Percentiles rank a stretch among this genome's conserved stretches.
phyloP scores from a whole-genome alignment of 139 green algal species.

The Edaphochlamys debaryana region DNA sequence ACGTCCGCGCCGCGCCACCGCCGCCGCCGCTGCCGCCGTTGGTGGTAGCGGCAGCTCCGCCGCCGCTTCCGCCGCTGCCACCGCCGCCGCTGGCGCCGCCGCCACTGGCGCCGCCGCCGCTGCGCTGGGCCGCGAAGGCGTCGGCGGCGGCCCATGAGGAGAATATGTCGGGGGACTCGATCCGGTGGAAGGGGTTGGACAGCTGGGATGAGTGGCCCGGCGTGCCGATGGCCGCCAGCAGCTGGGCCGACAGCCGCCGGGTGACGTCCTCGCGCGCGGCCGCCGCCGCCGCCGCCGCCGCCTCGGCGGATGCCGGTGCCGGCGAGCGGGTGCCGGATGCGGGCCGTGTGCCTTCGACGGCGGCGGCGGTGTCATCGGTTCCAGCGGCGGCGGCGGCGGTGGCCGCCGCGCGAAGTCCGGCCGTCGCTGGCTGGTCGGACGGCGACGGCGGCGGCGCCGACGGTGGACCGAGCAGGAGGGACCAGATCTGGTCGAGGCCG shows the following conservation, averaged over 20 bases:
- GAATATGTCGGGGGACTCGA: conserved; percentile 24
- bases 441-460: neutral
- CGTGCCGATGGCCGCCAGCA: neutral
- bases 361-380: neutral
- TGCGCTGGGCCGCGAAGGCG: neutral
- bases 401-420: neutral
- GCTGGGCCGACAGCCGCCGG: neutral
- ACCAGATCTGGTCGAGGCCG: too few relatives aligned
- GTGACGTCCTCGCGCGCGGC: neutral
- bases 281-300: neutral
- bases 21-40: neutral
- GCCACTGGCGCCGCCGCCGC: neutral
- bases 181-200: too few relatives aligned
- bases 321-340: neutral
- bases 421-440: neutral
- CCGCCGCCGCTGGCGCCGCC: conserved; percentile 8
- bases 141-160: conserved; percentile 1
- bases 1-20: too few relatives aligned
- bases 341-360: neutral
- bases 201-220: too few relatives aligned
- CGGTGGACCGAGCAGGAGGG: neutral
- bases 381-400: neutral
- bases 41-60: too few relatives aligned
- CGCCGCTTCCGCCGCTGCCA: neutral
- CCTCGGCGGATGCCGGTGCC: neutral